phyloP scores from a whole-genome alignment of 2,329 filamentous ascomycete genomes.

The Penicillium sp. region DNA sequence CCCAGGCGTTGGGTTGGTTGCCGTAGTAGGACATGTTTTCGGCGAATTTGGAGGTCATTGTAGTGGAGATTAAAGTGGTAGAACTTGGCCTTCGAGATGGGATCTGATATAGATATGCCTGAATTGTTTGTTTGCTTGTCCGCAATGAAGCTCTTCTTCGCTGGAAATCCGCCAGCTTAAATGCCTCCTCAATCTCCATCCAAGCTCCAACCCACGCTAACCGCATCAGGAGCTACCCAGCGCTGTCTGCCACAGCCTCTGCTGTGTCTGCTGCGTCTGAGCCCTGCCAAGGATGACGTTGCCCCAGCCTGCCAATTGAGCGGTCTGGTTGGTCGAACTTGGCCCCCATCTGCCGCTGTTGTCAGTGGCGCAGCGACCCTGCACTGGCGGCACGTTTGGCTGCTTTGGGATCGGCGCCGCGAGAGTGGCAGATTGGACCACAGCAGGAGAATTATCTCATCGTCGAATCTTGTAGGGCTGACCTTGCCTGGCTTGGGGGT shows the following conservation, averaged over 20 bases:
- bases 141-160: neutral
- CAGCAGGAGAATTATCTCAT: neutral
- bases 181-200: neutral
- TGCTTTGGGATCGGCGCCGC: neutral
- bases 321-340: neutral
- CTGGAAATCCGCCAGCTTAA: neutral
- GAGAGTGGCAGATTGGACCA: neutral
- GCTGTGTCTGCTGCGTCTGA: neutral
- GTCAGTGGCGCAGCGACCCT: neutral
- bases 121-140: neutral
- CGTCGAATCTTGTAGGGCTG: neutral
- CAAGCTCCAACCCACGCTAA: neutral
- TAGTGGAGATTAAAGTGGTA: neutral
- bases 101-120: neutral
- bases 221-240: neutral
- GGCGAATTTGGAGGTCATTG: neutral
- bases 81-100: neutral
- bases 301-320: neutral
- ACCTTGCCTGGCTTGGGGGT: neutral
- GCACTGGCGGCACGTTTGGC: neutral
- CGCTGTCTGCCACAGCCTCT: neutral
- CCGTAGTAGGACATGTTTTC: constrained; percentile 2
- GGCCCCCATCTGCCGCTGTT: neutral
- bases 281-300: neutral
- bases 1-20: neutral